Base-by-base conservation (phyloP, 352 stramenopile species). In the Aphanomyces astaci region DNA sequence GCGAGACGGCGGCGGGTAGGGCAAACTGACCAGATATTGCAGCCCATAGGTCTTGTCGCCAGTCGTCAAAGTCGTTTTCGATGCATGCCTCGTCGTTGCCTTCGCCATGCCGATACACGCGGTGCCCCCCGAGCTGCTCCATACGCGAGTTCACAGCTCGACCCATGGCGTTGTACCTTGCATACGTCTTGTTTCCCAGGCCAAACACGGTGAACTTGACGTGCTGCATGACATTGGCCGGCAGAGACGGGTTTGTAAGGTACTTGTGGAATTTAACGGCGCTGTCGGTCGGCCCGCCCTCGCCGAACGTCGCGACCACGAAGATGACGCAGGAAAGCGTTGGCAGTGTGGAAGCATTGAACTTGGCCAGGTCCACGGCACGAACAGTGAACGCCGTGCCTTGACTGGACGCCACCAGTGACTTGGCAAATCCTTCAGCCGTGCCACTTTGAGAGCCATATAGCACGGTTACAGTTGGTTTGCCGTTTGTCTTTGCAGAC, bases 391-490 rank as follows among this genome's bases (percentile, higher is more conserved):
- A 96, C n/a, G 95, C 92, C 49, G 91, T 81, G 49, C 88, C 84
- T 46, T 81, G 75, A n/a, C 83, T 88, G 66, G 98, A 90, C 33
- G 89, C 86, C 72, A 92, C 96, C 3, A 99, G 72, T 53, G 92
- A 83, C 55, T 98, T 91, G 2, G 96, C 95, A 80, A 99, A 99
- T 0, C 90, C 91, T 75, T 99, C 96, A 5, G 96, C 92, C 9
- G 97, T 99, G 36, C 97, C 97, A 0, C 96, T 99, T 75, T 99
- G 96, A 10, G 90, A 98, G n/a, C 95, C 96, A 79, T 98, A 99
- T 68, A 98, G 95, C 49, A 99, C 91, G 17, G 82, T 90, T 2
- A 99, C 72, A 4, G 22, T n/a, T 15, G n/a, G n/a, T 30, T 55
- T 55, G 48, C 48, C n/a, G 7, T 3, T 55, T 15, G 10, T 15